phyloP scores from a whole-genome alignment of 129 eudicot genomes.

The Flaveria sonorensis region DNA sequence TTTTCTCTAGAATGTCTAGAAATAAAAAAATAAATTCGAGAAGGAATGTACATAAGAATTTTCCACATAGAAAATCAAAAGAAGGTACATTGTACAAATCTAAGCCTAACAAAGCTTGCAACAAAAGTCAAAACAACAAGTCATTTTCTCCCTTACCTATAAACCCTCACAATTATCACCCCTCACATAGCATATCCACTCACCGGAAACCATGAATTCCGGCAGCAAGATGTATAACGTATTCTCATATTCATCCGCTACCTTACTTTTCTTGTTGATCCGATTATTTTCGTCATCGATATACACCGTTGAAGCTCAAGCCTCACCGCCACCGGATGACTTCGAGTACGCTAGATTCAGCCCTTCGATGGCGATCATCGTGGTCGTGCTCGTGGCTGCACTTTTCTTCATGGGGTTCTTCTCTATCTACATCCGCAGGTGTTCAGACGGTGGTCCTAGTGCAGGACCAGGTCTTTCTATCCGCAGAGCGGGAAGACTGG shows the following conservation, averaged over 20 bases:
- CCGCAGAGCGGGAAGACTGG: conserved; percentile 6
- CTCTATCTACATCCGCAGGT: neutral
- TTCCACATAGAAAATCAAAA: neutral
- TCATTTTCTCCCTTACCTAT: conserved; percentile 14
- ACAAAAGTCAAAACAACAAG: conserved; percentile 23
- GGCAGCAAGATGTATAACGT: neutral
- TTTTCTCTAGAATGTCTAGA: too few relatives aligned
- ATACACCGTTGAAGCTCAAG: conserved; percentile 29
- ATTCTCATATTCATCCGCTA: neutral
- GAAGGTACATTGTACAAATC: conserved; percentile 14
- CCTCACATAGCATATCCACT: too few relatives aligned
- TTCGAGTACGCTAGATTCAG: conserved; percentile 8
- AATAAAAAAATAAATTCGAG: too few relatives aligned
- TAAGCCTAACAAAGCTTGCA: neutral
- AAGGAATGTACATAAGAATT: too few relatives aligned
- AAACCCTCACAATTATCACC: conserved; percentile 3
- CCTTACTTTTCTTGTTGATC: neutral
- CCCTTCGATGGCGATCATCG: neutral
- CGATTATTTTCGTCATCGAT: neutral
- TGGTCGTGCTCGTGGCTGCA: neutral
- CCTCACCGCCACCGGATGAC: neutral
- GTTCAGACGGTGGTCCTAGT: neutral
- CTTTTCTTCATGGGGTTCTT: neutral
- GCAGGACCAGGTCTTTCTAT: neutral
- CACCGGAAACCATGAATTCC: conserved; percentile 8